Evolutionary conservation across 163 green algal species (phyloP).

Genomic region (Volvox carteri): DNA sequence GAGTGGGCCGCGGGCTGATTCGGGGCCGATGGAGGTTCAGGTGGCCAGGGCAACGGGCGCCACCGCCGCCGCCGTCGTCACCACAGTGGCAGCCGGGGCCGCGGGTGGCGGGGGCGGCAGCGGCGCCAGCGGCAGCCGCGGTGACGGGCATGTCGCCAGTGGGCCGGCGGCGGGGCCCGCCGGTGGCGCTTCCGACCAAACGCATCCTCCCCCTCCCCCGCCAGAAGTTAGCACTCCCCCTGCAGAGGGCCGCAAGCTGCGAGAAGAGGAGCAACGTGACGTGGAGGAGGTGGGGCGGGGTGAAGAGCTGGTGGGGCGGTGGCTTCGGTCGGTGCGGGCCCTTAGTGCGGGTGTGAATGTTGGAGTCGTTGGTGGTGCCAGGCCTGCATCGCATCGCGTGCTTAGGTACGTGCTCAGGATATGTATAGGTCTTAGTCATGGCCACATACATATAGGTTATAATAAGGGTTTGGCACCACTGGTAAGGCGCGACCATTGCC

Average conservation of each 20-base stretch:
- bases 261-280: constrained; percentile 21
- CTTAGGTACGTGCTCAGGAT: too few relatives aligned
- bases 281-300: constrained; percentile 2
- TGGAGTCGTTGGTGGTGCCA: too few relatives aligned
- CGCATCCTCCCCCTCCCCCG: not conserved
- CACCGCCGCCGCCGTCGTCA: not conserved
- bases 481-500: too few relatives aligned
- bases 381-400: too few relatives aligned
- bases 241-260: not conserved
- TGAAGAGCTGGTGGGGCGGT: too few relatives aligned
- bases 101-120: not conserved
- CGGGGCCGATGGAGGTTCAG: not conserved
- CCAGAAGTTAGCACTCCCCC: not conserved
- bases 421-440: too few relatives aligned
- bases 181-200: not conserved
- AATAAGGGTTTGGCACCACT: too few relatives aligned
- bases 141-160: not conserved
- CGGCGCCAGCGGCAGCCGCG: not conserved
- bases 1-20: not conserved
- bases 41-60: not conserved
- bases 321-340: too few relatives aligned
- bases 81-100: not conserved
- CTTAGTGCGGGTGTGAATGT: too few relatives aligned
- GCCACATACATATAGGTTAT: too few relatives aligned
- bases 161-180: not conserved